These are phyloP conservation scores for Solanum phureja DNA, from an alignment of 257 asterid genomes.

Conservation along the genomic window DNA sequence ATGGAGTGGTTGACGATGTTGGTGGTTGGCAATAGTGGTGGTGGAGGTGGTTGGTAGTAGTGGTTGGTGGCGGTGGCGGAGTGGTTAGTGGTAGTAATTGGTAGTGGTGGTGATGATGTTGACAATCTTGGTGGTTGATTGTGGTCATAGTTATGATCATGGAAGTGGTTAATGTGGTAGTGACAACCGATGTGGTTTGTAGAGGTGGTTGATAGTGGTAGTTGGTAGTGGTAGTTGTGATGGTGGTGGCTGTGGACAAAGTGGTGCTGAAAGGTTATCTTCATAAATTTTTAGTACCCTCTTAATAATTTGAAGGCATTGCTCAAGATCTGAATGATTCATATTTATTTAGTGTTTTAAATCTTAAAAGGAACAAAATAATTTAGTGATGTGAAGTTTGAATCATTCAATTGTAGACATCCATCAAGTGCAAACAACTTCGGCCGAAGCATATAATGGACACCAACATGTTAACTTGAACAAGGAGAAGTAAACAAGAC, in stretches of 20 bases:
- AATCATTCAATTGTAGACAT: background rate
- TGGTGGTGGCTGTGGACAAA: background rate
- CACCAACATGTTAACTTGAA: background rate
- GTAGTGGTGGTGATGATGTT: background rate
- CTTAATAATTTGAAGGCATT: background rate
- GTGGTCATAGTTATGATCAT: background rate
- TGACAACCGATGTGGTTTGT: background rate
- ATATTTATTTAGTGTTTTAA: background rate
- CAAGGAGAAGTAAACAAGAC: background rate
- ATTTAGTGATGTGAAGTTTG: background rate
- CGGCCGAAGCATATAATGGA: background rate
- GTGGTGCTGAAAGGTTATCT: background rate
- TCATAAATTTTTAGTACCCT: background rate
- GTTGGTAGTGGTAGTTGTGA: background rate
- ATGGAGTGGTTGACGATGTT: background rate
- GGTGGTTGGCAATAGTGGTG: background rate
- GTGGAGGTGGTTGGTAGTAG: background rate
- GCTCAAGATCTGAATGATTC: background rate
- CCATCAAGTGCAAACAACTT: background rate
- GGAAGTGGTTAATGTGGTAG: background rate
- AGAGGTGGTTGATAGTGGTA: background rate
- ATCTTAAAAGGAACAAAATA: background rate
- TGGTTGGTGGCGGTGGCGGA: background rate
- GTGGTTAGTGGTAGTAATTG: background rate
- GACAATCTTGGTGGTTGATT: background rate